A percentile compares a stretch with the other conserved stretches of the same genome.
Conservation (phyloP, 176 grass and related monocot genomes). For the Hsuehochloa calcarea region DNA sequence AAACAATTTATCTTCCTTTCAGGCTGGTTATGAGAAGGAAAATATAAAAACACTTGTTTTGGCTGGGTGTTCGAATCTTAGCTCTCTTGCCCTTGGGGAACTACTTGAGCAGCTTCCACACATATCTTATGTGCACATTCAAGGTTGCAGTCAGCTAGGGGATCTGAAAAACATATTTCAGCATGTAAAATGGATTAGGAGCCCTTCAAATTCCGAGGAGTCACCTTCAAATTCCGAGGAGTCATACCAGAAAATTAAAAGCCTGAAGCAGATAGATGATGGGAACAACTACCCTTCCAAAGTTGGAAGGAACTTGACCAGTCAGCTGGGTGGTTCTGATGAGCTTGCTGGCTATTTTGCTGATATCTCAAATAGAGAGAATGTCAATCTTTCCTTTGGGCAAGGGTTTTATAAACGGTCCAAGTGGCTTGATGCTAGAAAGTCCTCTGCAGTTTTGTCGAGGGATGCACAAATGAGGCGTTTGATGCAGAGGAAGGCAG, state of each 20-base stretch:
- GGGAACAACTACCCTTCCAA: slow-evolving; percentile 52
- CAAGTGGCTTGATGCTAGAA: slow-evolving; percentile 93
- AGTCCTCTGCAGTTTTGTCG: slow-evolving; percentile 80
- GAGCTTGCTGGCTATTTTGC: slow-evolving; percentile 65
- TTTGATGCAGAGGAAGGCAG: slow-evolving; percentile 86
- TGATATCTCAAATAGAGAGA: slow-evolving; percentile 55
- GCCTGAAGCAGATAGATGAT: slow-evolving; percentile 67
- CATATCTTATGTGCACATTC: slow-evolving; percentile 72
- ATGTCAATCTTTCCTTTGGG: slow-evolving; percentile 65
- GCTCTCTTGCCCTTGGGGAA: slow-evolving; percentile 60
- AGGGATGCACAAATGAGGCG: slow-evolving; percentile 97
- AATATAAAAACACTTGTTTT: slow-evolving; percentile 74
- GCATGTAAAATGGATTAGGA: slow-evolving; percentile 75
- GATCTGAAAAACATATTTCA: slow-evolving; percentile 81
- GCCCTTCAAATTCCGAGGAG: slow-evolving; percentile 50
- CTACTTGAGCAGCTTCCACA: slow-evolving; percentile 56
- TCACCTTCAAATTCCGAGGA: slow-evolving; percentile 51
- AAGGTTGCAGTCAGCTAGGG: slow-evolving; percentile 79
- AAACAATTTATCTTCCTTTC: slow-evolving; percentile 45
- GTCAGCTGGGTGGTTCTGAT: slow-evolving; percentile 65
- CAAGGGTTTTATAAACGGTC: slow-evolving; percentile 96
- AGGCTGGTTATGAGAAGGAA: slow-evolving; percentile 82
- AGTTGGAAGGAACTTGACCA: slow-evolving; percentile 46
- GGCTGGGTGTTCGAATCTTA: slow-evolving; percentile 76
- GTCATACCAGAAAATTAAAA: slow-evolving; percentile 69